phyloP scores from a whole-genome alignment of 129 eudicot species.

The Tagetes patula region DNA sequence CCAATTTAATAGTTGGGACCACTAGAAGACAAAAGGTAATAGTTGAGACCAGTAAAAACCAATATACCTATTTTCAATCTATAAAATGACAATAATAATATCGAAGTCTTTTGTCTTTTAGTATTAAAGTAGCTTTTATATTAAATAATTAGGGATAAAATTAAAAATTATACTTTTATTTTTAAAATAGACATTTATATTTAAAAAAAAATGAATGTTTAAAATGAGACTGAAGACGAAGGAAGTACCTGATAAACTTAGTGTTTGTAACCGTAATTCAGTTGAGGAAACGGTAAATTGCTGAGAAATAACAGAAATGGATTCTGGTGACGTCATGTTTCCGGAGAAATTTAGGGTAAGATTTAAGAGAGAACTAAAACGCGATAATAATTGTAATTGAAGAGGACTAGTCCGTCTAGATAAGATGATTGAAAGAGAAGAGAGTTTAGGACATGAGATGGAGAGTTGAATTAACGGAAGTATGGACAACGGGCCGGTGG shows the following conservation, averaged over 20 bases:
- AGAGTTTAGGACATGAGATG: conserved; percentile 39
- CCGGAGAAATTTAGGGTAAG: conserved; percentile 28
- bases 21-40: too few species aligned
- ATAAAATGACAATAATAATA: too few species aligned
- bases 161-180: too few species aligned
- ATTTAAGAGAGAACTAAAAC: conserved; percentile 31
- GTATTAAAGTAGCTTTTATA: too few species aligned
- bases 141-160: too few species aligned
- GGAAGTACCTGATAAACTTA: conserved; percentile 49
- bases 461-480: conserved; percentile 45
- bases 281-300: background rate
- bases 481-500: conserved; percentile 42
- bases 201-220: too few species aligned
- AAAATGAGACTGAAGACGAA: too few species aligned
- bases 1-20: too few species aligned
- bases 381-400: conserved; percentile 33
- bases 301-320: background rate
- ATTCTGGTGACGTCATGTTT: conserved; percentile 1
- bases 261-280: conserved; percentile 37
- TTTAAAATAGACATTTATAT: too few species aligned
- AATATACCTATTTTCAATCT: too few species aligned
- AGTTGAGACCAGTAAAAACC: too few species aligned
- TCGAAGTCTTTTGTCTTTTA: too few species aligned
- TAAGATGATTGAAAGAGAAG: conserved; percentile 45
- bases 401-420: conserved; percentile 37